Base-by-base conservation (phyloP, 257 asterid species). In the Coffea canephora region DNA sequence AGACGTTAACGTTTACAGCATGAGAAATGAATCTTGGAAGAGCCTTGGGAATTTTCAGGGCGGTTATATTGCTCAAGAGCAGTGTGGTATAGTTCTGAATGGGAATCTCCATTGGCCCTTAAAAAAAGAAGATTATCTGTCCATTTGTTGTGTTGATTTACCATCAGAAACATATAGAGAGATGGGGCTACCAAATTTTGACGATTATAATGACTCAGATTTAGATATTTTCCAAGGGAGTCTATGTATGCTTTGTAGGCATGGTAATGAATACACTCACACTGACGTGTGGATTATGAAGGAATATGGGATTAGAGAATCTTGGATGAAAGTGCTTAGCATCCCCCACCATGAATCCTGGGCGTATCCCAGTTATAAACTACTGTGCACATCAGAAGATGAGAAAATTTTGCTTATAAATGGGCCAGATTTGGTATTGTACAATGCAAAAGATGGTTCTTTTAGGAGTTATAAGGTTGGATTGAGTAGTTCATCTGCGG, bases 31-130 rank as follows among this genome's bases (percentile, higher is more conserved):
- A 80, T 27, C 84, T 48, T 89, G 96, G 93, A 88, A 45, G 78
- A 84, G 45, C 71, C 75, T 87, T 66, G 69, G 77, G 81, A 79
- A 72, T 72, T 83, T 66, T 9, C 31, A 50, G 78, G 85, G 79
- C 19, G 80, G 77, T 43, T 34, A 39, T 39, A 39, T 77, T 69
- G 21, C 59, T 36, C 79, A 79, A 74, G 70, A 73, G 55, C 84
- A 69, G 57, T 69, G 85, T 0, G 88, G 83, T 12, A 50, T 50
- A 0, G 86, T 82, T 82, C 84, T 73, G 0, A 75, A 83, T 27
- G 93, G 95, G 43, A 88, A 88, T 81, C 86, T 91, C 19, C 86
- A 91, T 71, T 91, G 90, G 90, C 54, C 78, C 19, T 34, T 87
- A 83, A 85, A 74, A 67, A 39, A 7, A 62, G 12, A 0, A 10